These are phyloP conservation scores for Austroboletus eburneus DNA, from an alignment of 768 basidiomycete genomes.

Conservation along the genomic window DNA sequence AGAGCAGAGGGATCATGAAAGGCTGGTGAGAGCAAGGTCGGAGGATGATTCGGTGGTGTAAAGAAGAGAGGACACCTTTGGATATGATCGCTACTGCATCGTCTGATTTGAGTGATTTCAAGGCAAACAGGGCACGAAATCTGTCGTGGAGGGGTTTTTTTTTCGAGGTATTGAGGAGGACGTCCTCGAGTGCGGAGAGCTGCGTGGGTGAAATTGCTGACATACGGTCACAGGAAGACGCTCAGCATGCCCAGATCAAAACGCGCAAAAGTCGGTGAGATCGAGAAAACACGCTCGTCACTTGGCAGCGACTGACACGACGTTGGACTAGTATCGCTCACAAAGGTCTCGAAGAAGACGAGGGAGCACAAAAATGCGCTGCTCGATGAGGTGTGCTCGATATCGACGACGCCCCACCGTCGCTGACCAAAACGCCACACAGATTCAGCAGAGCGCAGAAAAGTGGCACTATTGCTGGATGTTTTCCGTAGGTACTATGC, in stretches of 20 bases:
- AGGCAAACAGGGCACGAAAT: constrained; percentile 87
- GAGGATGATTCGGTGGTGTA: neutral
- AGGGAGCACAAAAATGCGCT: constrained; percentile 84
- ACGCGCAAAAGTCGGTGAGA: constrained; percentile 81
- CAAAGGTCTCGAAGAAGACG: constrained; percentile 92
- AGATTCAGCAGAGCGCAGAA: constrained; percentile 82
- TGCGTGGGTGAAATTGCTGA: constrained; percentile 42
- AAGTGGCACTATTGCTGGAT: constrained; percentile 96
- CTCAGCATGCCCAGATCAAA: constrained; percentile 81
- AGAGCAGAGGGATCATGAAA: constrained; percentile 85
- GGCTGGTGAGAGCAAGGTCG: constrained; percentile 40
- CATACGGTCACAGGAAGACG: constrained; percentile 12
- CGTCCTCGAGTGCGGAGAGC: constrained; percentile 64
- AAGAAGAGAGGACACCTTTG: constrained; percentile 50
- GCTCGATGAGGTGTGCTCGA: constrained; percentile 63
- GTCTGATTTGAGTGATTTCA: constrained; percentile 78
- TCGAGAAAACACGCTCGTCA: constrained; percentile 3
- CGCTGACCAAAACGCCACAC: constrained; percentile 24
- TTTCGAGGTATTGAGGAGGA: constrained; percentile 73
- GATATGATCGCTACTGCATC: constrained; percentile 83
- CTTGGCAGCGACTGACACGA: constrained; percentile 2
- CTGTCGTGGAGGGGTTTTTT: constrained; percentile 77
- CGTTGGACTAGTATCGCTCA: constrained; percentile 69
- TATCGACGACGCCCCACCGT: constrained; percentile 7
- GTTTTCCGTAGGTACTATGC: constrained; percentile 93